Evolutionary conservation across 2,329 filamentous ascomycete species (phyloP), one percentile per base, ranked within the genome.

Genomic region (Cyanodermella asteris): DNA sequence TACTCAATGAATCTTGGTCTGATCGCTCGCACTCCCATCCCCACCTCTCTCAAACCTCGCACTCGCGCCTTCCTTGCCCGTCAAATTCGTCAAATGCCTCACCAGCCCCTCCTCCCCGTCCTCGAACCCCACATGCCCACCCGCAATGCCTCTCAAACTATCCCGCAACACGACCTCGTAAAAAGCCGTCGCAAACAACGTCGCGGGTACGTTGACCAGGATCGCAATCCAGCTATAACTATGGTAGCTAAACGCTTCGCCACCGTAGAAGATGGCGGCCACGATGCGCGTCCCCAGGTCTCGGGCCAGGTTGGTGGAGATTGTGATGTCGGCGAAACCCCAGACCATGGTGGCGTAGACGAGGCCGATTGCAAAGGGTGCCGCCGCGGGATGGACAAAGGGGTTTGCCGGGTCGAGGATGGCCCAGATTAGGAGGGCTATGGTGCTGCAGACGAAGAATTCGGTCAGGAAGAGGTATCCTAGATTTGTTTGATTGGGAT

Each of bases 201-300:
- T 66, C 0, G 61, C 61, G 0, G 61, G 62, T 4, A 68, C 43
- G 33, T 64, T 66, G 30, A 62, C 58, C 5, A 67, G 41, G 19
- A 67, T 55, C 2, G 51, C 45, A 23, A 67, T 65, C 41, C 59
- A 59, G 4, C 51, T 43, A 35, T 64, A 65, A 16, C 34, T 34
- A 25, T 29, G 35, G 41, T 47, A 51, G 7, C 42, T 42, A 35
- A 63, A 63, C 4, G 53, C 55, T 30, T 61, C 56, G 7, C 47
- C 37, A 24, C 59, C 59, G 33, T 51, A 63, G 42, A 66, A 65
- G 30, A 66, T 65, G 10, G 59, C 59, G 5, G 59, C 61, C 1
- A 67, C 62, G 14, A 67, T 55, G 11, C 64, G 54, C 2, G 59
- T 57, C n/a, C 64, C 64, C 9, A 68, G 45, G 37, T 69, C 64